Evolutionary conservation across 2,329 filamentous ascomycete species (phyloP).

Genomic region (Apiospora malaysiana): DNA sequence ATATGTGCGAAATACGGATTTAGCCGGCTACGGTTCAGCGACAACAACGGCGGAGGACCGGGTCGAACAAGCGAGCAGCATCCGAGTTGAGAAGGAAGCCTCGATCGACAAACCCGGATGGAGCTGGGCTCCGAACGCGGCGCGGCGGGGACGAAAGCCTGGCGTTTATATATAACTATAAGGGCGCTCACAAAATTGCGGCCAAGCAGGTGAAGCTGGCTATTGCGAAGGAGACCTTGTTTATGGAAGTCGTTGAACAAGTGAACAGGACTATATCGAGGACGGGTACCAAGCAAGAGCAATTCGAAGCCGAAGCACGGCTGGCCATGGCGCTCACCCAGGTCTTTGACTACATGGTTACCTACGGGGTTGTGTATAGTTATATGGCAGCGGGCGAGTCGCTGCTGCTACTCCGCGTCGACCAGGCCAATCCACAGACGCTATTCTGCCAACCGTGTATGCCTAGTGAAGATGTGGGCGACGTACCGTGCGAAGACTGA

Average conservation of each 20-base stretch:
- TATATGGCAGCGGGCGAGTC: no score
- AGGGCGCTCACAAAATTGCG: not conserved
- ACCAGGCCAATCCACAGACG: no score
- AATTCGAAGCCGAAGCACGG: conserved; percentile 22
- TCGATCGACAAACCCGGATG: conserved; percentile 25
- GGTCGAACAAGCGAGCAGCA: conserved; percentile 26
- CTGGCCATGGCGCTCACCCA: conserved; percentile 32
- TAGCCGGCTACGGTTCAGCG: conserved; percentile 26
- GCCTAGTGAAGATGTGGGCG: not conserved
- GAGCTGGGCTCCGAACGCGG: conserved; percentile 8
- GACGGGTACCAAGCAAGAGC: not conserved
- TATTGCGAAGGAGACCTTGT: conserved; percentile 17
- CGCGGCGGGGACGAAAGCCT: not conserved
- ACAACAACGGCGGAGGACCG: not conserved
- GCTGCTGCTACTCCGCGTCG: no score
- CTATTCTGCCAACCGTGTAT: no score
- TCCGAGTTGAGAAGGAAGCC: conserved; percentile 22
- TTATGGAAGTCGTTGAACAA: conserved; percentile 21
- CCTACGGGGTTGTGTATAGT: no score
- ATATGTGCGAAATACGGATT: not conserved
- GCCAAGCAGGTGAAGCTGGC: conserved; percentile 15
- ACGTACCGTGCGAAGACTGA: not conserved
- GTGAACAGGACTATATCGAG: conserved; percentile 2
- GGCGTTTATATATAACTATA: not conserved
- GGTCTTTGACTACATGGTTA: conserved; percentile 29